phyloP scores from a whole-genome alignment of 2,329 filamentous ascomycete species.

The Fulvia fulva region DNA sequence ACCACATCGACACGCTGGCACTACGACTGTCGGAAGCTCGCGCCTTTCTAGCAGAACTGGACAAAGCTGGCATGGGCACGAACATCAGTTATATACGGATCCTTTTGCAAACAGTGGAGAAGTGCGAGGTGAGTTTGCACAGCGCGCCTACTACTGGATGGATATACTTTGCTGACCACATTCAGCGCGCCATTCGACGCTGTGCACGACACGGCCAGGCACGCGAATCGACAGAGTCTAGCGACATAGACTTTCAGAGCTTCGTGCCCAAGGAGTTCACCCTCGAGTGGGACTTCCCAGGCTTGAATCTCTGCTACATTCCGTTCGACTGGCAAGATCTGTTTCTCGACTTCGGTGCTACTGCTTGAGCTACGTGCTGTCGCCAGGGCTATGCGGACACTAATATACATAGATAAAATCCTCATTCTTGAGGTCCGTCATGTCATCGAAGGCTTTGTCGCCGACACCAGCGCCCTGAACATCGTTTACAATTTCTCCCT shows the following conservation, averaged over 20 bases:
- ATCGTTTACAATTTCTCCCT: slow-evolving; percentile 26
- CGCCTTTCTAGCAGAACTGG: slow-evolving; percentile 42
- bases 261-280: slow-evolving; percentile 55
- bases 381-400: background rate
- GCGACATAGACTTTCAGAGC: slow-evolving; percentile 48
- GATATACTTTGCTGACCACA: too few species aligned
- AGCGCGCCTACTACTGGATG: too few species aligned
- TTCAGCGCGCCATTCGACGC: slow-evolving; percentile 38
- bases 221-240: background rate
- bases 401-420: slow-evolving; percentile 60
- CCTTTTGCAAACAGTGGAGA: slow-evolving; percentile 48
- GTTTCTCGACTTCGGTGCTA: slow-evolving; percentile 41
- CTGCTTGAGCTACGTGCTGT: slow-evolving; percentile 2
- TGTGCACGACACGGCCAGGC: slow-evolving; percentile 27
- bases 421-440: slow-evolving; percentile 59
- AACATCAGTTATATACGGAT: slow-evolving; percentile 49
- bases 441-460: slow-evolving; percentile 54
- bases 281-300: slow-evolving; percentile 57
- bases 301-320: slow-evolving; percentile 50
- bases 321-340: slow-evolving; percentile 47
- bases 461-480: slow-evolving; percentile 34
- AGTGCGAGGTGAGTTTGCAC: slow-evolving; percentile 41
- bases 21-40: slow-evolving; percentile 44
- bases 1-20: slow-evolving; percentile 38
- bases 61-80: slow-evolving; percentile 37